A percentile compares a stretch with the other conserved stretches of the same genome.
Evolutionary conservation across 2,329 filamentous ascomycete genomes (phyloP).

Genomic region (Monilinia polystroma): DNA sequence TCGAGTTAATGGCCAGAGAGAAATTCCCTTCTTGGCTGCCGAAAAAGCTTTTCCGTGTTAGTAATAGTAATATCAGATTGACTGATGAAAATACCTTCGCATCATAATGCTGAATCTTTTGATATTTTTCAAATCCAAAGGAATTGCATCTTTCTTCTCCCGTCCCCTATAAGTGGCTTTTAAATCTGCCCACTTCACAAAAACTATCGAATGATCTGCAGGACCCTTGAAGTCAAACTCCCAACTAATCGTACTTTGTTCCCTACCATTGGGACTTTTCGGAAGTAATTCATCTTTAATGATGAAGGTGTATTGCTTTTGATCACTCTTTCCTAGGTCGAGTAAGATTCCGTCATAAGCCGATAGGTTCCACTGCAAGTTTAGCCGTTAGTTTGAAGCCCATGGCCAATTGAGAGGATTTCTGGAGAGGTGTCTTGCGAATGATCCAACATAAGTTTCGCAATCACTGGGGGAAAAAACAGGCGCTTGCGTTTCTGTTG

Average conservation of each 20-base stretch:
- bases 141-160: conserved; percentile 57
- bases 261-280: conserved; percentile 60
- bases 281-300: conserved; percentile 68
- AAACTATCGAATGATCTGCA: conserved; percentile 45
- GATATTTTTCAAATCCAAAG: conserved; percentile 58
- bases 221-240: conserved; percentile 63
- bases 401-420: background rate
- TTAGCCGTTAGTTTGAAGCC: background rate
- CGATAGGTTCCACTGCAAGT: conserved; percentile 60
- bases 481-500: background rate
- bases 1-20: conserved; percentile 53
- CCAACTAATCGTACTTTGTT: conserved; percentile 70
- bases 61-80: conserved; percentile 22
- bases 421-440: background rate
- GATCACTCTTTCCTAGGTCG: conserved; percentile 53
- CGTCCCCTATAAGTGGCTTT: conserved; percentile 72
- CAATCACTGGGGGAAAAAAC: background rate
- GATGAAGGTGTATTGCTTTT: conserved; percentile 70
- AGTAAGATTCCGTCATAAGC: conserved; percentile 61
- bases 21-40: conserved; percentile 71
- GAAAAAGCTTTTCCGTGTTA: conserved; percentile 62
- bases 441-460: background rate
- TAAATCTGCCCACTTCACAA: conserved; percentile 63
- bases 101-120: conserved; percentile 76
- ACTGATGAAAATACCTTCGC: conserved; percentile 60